Base-by-base conservation (phyloP, 1,284 basidiomycete genomes). In the Ganoderma leucocontextum region DNA sequence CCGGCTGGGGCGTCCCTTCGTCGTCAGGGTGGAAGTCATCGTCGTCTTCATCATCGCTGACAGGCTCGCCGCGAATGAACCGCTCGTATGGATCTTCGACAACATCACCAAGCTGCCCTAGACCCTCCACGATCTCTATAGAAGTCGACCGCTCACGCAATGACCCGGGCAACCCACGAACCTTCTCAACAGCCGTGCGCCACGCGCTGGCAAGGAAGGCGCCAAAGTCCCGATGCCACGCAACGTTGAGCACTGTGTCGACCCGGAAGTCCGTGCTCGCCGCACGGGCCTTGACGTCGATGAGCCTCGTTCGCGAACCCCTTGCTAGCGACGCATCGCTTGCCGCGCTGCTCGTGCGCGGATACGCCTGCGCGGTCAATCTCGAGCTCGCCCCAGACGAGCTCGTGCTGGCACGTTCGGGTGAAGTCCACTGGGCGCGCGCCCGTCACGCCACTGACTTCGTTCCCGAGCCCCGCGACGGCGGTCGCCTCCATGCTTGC, bases 401-500 rank as follows among this genome's bases (percentile, higher is more conserved):
- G n/a, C 61, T 70, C 1, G 7, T 13, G 55, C 17, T 17, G 33
- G 63, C 47, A 22, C 69, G 68, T 25, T n/a, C 77, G 59, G 3
- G 78, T 72, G 62, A 74, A 78, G 41, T 62, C 53, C 8, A 39
- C 58, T 29, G 64, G 64, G n/a, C 52, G 66, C 64, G 80, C 70
- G 35, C 82, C 80, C 57, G 82, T 73, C 42, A 92, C 82, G 0
- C 84, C 81, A 22, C 86, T 86, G 25, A 93, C 88, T 77, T 94
- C 91, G 74, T 94, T 92, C 1, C 90, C 89, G 74, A 91, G 84
- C 1, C 92, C 92, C 22, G 87, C 84, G 22, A 91, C 83, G 63
- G 87, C 88, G 0, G 91, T 92, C 0, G 89, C 89, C 76, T 93
- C 91, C 61, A 94, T 80, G 74, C 90, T 91, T 2, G 90, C 91